A percentile compares a stretch with the other conserved stretches of the same genome.
These are phyloP conservation scores for Porphyrellus sp. DNA, from an alignment of 1,284 basidiomycete species.

Conservation along the genomic window DNA sequence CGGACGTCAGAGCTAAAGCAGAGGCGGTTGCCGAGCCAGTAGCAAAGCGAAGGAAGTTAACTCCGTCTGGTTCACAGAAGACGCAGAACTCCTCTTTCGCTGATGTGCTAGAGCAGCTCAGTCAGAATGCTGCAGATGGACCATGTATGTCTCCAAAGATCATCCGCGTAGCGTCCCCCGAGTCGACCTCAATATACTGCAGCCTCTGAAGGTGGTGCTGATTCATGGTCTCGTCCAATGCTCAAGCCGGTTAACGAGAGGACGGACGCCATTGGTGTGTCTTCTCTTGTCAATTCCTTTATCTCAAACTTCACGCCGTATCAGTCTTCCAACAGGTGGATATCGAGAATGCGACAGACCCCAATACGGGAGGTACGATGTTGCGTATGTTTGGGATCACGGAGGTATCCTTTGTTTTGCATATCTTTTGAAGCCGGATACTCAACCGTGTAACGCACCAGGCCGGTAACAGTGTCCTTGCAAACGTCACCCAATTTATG, in stretches of 20 bases:
- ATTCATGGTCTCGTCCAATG: constrained; percentile 74
- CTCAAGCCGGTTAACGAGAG: constrained; percentile 56
- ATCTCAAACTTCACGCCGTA: not conserved
- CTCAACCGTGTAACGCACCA: constrained; percentile 32
- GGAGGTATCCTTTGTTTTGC: constrained; percentile 44
- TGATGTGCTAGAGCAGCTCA: constrained; percentile 73
- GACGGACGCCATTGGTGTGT: constrained; percentile 59
- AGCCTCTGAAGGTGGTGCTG: constrained; percentile 73
- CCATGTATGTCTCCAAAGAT: constrained; percentile 35
- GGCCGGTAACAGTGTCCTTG: constrained; percentile 85
- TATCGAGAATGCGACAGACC: constrained; percentile 70
- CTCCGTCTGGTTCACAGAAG: constrained; percentile 24
- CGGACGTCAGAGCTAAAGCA: constrained; percentile 17
- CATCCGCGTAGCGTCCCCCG: not conserved
- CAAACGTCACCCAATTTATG: constrained; percentile 74
- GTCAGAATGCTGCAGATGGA: constrained; percentile 55
- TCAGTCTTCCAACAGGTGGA: constrained; percentile 93
- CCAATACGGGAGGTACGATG: constrained; percentile 43
- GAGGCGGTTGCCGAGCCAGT: constrained; percentile 40
- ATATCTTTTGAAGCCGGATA: not conserved
- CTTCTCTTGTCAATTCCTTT: not conserved
- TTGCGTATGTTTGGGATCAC: constrained; percentile 89
- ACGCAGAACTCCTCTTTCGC: constrained; percentile 56
- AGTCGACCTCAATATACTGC: constrained; percentile 1
- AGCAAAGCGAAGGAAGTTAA: constrained; percentile 60